These are phyloP conservation scores for Phialemonium atrogriseum DNA, from an alignment of 2,329 filamentous ascomycete species.

Conservation along the genomic window DNA sequence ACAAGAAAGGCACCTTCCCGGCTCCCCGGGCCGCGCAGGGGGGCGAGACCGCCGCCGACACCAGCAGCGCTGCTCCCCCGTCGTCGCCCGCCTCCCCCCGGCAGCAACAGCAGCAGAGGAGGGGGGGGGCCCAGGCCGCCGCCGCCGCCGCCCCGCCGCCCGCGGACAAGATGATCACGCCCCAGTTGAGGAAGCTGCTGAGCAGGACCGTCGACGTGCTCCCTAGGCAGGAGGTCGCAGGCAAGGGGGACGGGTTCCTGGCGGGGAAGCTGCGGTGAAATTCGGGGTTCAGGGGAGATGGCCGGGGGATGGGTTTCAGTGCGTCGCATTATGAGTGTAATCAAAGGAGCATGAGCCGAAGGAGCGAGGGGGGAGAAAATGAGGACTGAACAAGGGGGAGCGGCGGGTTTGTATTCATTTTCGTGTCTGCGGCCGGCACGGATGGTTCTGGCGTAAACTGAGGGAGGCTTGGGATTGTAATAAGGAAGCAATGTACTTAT, in stretches of 20 bases:
- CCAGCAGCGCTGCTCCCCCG: not conserved
- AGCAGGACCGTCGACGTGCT: constrained; percentile 39
- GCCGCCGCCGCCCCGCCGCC: constrained; percentile 14
- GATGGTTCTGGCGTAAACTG: no score
- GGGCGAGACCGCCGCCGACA: constrained; percentile 3
- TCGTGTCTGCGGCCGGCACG: no score
- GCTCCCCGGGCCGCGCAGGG: constrained; percentile 3
- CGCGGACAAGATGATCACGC: constrained; percentile 43
- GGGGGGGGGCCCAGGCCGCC: constrained; percentile 26
- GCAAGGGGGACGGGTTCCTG: constrained; percentile 15
- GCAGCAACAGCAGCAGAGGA: constrained; percentile 11
- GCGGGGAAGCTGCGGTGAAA: no score
- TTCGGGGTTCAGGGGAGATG: no score
- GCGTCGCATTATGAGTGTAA: not conserved
- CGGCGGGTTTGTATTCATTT: no score
- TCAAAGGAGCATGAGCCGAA: no score
- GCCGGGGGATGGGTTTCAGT: not conserved
- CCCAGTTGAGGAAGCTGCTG: constrained; percentile 46
- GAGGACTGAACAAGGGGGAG: no score
- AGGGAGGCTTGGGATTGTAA: no score
- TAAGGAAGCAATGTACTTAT: no score
- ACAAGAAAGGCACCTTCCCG: constrained; percentile 67
- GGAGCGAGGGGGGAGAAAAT: no score
- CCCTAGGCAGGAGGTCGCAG: constrained; percentile 20
- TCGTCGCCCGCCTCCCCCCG: not conserved